Percentiles rank a stretch among this genome's conserved stretches.
These are phyloP conservation scores for Globisporangium nagaii DNA, from an alignment of 352 stramenopile genomes.

Conservation along the genomic window DNA sequence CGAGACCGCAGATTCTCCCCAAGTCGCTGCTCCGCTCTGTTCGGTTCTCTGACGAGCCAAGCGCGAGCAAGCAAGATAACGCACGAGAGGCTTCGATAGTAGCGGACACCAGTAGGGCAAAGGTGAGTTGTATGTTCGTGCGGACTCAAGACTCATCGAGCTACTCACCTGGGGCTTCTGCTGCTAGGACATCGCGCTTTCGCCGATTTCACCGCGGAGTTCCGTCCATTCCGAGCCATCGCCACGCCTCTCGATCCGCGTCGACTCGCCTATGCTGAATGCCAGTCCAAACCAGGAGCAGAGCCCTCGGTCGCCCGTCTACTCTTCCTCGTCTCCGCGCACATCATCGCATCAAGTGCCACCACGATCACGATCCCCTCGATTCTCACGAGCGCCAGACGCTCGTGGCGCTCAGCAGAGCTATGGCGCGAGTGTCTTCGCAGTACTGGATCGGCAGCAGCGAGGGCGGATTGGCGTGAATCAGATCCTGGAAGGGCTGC, in stretches of 20 bases:
- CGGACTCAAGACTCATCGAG: no score
- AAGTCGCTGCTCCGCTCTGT: constrained; percentile 13
- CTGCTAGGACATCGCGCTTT: not conserved
- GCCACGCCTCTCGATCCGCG: not conserved
- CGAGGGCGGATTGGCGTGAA: constrained; percentile 38
- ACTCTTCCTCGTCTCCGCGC: constrained; percentile 1
- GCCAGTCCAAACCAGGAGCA: constrained; percentile 12
- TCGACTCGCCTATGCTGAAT: not conserved
- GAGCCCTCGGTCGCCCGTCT: constrained; percentile 2
- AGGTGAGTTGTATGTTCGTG: not conserved
- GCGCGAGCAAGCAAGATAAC: not conserved
- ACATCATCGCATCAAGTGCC: constrained; percentile 12
- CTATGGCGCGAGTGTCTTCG: constrained; percentile 43
- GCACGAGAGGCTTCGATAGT: not conserved
- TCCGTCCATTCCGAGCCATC: not conserved
- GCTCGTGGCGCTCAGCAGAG: constrained; percentile 13
- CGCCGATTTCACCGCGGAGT: not conserved
- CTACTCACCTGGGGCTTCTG: not conserved
- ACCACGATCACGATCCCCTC: constrained; percentile 17
- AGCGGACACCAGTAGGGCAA: not conserved
- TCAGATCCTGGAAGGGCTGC: constrained; percentile 53
- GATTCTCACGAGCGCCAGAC: constrained; percentile 4
- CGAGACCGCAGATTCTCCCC: constrained; percentile 14
- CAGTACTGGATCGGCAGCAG: constrained; percentile 42
- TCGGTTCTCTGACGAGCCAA: not conserved